Conservation (phyloP, 768 basidiomycete genomes). For the Rubroboletus satanas region DNA sequence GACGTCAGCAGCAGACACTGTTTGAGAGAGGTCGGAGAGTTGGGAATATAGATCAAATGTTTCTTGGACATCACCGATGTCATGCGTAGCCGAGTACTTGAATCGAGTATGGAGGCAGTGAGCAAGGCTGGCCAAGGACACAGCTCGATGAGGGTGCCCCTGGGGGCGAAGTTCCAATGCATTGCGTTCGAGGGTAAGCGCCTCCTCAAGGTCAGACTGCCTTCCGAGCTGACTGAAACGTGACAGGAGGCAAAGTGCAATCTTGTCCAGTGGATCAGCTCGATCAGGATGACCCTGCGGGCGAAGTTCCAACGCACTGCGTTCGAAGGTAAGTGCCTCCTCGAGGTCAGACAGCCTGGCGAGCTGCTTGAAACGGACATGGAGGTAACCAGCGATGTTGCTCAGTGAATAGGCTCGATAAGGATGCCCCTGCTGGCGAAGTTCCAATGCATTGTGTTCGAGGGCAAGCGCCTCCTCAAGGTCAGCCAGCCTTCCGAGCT, state of each 20-base stretch:
- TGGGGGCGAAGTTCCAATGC: not conserved
- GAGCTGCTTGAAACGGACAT: not conserved
- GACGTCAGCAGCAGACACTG: not conserved
- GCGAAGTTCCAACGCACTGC: not conserved
- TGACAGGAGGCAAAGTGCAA: not conserved
- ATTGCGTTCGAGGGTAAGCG: not conserved
- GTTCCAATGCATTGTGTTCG: not conserved
- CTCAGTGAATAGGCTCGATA: not conserved
- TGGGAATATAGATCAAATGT: not conserved
- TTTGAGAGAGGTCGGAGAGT: not conserved
- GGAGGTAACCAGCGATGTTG: not conserved
- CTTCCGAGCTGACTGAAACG: not conserved
- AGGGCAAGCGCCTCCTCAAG: not conserved
- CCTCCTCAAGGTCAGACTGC: not conserved
- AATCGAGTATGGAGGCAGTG: not conserved
- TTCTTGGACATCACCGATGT: not conserved
- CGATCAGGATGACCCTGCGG: not conserved
- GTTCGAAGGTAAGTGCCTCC: not conserved
- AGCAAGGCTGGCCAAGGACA: not conserved
- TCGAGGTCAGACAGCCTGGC: not conserved
- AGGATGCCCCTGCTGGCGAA: not conserved
- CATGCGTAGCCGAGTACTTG: not conserved
- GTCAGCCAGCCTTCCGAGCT: too few relatives aligned
- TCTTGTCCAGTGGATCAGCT: not conserved
- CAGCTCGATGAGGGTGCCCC: not conserved